Evolutionary conservation across 2,329 filamentous ascomycete genomes (phyloP).

Genomic region (Colletotrichum sp.): DNA sequence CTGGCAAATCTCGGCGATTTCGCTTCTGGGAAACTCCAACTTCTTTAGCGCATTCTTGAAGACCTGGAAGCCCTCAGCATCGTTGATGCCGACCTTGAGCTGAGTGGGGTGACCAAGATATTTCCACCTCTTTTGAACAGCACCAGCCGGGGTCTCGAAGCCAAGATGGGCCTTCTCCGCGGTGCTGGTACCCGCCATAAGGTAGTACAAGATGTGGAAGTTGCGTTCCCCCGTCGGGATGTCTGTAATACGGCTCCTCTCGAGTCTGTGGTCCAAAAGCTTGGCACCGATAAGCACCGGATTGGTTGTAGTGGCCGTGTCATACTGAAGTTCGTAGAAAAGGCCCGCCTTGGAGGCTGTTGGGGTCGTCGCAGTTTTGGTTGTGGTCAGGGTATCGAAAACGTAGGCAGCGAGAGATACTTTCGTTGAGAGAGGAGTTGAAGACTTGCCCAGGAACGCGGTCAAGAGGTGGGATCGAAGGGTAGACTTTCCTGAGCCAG

Average conservation of each 20-base stretch:
- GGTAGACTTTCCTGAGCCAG: conserved; percentile 94
- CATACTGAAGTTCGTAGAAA: conserved; percentile 96
- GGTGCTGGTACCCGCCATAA: conserved; percentile 87
- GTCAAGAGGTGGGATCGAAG: conserved; percentile 88
- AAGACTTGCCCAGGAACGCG: conserved; percentile 85
- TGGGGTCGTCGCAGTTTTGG: conserved; percentile 93
- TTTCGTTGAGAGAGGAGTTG: conserved; percentile 91
- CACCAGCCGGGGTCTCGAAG: conserved; percentile 54
- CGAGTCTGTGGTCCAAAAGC: conserved; percentile 89
- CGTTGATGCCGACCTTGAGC: conserved; percentile 95
- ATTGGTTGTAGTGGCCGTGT: conserved; percentile 82
- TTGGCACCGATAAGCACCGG: conserved; percentile 94
- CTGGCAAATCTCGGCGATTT: conserved; percentile 97
- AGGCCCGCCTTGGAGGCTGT: conserved; percentile 95
- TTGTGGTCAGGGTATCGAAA: conserved; percentile 95
- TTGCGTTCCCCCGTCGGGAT: conserved; percentile 96
- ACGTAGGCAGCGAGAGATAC: conserved; percentile 92
- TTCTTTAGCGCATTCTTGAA: conserved; percentile 97
- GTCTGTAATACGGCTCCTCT: conserved; percentile 87
- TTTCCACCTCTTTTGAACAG: conserved; percentile 82
- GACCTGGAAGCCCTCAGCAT: conserved; percentile 92
- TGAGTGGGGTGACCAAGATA: conserved; percentile 97
- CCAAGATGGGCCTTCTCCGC: conserved; percentile 89
- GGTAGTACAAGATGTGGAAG: conserved; percentile 95
- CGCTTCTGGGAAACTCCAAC: conserved; percentile 89